Base-by-base conservation (phyloP, 768 basidiomycete genomes). In the Thelephora aurantiotincta region DNA sequence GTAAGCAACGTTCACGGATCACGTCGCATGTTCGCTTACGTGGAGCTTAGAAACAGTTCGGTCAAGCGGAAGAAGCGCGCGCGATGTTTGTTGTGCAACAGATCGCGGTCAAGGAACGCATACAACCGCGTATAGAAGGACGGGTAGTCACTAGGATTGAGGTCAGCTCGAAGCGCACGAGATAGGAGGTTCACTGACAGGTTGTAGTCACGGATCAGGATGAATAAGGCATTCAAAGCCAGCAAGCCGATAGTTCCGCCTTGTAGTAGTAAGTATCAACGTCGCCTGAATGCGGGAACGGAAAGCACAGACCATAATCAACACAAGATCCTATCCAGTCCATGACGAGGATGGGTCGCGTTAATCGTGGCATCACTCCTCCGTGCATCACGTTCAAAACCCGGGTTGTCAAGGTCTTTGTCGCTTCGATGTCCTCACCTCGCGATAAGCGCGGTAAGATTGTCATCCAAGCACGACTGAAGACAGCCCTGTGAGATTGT, bases 101-200 rank as follows among this genome's bases (percentile, higher is more conserved):
- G 74, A 16, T 92, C 78, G 9, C 82, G 73, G 59, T 94, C 86
- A 16, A 98, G 74, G 60, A 97, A 86, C 1, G 80, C 74, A 60
- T 98, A 98, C 2, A 99, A 74, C 4, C 84, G 80, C 5, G 81
- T 84, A 66, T 96, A 99, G 65, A 99, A 97, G 11, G 80, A 82
- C 2, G 96, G 93, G 58, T 94, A 98, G 57, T 99, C 96, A 9
- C 94, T 97, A 57, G 6, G n/a, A 12, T 30, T 2, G 50, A 22
- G 26, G 47, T 44, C 30, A 48, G 37, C 38, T 46, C 46, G 38
- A 23, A 46, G 41, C 6, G 49, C 18, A 44, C 11, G 22, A 44
- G 52, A 20, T 22, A 20, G 36, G 19, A 33, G 2, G 33, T 11
- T 11, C 22, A 71, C 87, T 59, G 58, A 89, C 93, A 99, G 70